phyloP scores from a whole-genome alignment of 495 filamentous ascomycete genomes.

The Penicillium soppii region DNA sequence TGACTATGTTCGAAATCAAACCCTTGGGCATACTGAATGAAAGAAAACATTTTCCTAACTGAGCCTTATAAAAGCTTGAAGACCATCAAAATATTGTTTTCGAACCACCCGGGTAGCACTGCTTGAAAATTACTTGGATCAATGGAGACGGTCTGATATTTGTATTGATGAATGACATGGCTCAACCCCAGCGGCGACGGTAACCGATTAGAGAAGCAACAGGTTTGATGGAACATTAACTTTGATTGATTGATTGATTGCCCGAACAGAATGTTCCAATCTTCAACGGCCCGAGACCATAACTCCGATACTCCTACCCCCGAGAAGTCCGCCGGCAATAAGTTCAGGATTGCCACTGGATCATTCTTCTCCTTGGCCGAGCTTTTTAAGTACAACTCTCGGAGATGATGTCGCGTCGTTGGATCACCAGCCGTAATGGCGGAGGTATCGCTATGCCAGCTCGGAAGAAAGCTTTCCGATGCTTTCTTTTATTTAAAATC shows the following conservation, averaged over 20 bases:
- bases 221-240: not conserved
- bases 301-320: not conserved
- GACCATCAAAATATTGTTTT: not conserved
- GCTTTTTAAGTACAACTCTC: not conserved
- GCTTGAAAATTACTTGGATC: not conserved
- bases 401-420: not conserved
- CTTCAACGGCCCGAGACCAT: not conserved
- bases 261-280: not conserved
- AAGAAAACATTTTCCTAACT: not conserved
- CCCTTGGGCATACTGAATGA: not conserved
- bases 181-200: not conserved
- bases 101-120: too few species aligned
- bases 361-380: not conserved
- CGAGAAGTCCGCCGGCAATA: not conserved
- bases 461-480: not conserved
- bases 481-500: not conserved
- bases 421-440: not conserved
- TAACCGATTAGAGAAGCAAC: not conserved
- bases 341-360: not conserved
- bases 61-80: not conserved
- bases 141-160: not conserved
- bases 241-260: not conserved
- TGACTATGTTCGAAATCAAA: not conserved
- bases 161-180: not conserved
- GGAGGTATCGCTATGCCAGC: not conserved